Conservation (phyloP, 306 rosid genomes). For the Rosa rugosa region DNA sequence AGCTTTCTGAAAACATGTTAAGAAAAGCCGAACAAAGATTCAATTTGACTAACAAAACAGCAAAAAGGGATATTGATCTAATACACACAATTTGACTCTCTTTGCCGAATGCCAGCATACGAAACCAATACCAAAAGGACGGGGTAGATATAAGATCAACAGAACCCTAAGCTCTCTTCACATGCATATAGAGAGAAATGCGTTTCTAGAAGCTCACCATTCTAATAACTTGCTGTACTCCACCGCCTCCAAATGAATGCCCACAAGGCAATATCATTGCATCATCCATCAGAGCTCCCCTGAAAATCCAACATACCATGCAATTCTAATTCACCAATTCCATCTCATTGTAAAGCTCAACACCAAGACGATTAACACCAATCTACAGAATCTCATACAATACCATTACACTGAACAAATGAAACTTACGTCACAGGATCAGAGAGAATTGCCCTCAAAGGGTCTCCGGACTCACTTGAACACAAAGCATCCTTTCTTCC, state of each 20-base stretch:
- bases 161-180: slow-evolving; percentile 8
- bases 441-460: slow-evolving; percentile 77
- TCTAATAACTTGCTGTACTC: slow-evolving; percentile 80
- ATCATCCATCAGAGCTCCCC: slow-evolving; percentile 94
- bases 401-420: neutral
- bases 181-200: slow-evolving; percentile 27
- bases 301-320: slow-evolving; percentile 35
- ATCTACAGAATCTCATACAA: neutral
- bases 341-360: neutral
- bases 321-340: neutral
- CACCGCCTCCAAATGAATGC: slow-evolving; percentile 93
- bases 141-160: neutral
- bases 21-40: slow-evolving; percentile 1
- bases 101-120: neutral
- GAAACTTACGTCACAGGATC: slow-evolving; percentile 89
- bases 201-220: slow-evolving; percentile 70
- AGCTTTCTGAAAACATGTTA: slow-evolving; percentile 67
- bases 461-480: slow-evolving; percentile 73
- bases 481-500: slow-evolving; percentile 68
- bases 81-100: neutral
- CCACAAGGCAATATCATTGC: slow-evolving; percentile 99
- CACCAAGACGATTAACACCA: neutral
- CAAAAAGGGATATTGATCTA: neutral
- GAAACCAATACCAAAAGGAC: slow-evolving; percentile 4
- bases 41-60: neutral